Conservation (phyloP, 129 eudicot genomes). For the carrot (Daucus carota) region DNA sequence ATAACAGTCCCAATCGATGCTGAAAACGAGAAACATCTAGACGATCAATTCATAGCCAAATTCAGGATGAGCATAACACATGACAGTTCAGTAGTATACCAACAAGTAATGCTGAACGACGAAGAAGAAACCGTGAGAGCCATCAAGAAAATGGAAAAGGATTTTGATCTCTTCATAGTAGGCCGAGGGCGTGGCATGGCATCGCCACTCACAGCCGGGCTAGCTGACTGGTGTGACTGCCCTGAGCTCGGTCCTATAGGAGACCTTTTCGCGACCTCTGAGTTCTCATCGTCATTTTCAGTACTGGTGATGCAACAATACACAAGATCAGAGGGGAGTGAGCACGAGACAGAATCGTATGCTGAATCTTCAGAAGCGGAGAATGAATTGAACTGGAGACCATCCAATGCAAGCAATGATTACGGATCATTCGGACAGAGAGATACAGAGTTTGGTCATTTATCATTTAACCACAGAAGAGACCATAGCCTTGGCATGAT, state of each 20-base stretch:
- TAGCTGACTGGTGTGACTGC: conserved; percentile 65
- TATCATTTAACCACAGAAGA: neutral
- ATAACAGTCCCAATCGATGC: conserved; percentile 9
- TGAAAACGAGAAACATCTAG: conserved; percentile 32
- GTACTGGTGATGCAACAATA: conserved; percentile 50
- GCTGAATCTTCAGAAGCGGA: conserved; percentile 14
- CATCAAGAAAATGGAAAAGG: conserved; percentile 30
- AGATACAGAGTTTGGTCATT: conserved; percentile 9
- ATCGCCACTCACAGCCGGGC: conserved; percentile 39
- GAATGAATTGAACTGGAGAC: neutral
- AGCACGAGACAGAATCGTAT: conserved; percentile 13
- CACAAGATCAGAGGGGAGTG: neutral
- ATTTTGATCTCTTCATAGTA: conserved; percentile 35
- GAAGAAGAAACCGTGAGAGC: conserved; percentile 45
- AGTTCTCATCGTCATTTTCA: conserved; percentile 31
- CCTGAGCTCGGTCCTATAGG: conserved; percentile 56
- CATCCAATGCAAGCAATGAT: conserved; percentile 21
- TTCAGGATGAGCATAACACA: conserved; percentile 17
- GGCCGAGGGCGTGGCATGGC: conserved; percentile 37
- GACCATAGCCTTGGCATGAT: neutral
- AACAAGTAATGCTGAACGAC: conserved; percentile 25
- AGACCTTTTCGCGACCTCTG: conserved; percentile 43
- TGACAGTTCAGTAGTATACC: conserved; percentile 13
- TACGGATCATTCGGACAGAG: conserved; percentile 12
- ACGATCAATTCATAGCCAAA: conserved; percentile 28